Evolutionary conservation across 179 eudicot species (phyloP).

Genomic region (Carnegiea gigantea): DNA sequence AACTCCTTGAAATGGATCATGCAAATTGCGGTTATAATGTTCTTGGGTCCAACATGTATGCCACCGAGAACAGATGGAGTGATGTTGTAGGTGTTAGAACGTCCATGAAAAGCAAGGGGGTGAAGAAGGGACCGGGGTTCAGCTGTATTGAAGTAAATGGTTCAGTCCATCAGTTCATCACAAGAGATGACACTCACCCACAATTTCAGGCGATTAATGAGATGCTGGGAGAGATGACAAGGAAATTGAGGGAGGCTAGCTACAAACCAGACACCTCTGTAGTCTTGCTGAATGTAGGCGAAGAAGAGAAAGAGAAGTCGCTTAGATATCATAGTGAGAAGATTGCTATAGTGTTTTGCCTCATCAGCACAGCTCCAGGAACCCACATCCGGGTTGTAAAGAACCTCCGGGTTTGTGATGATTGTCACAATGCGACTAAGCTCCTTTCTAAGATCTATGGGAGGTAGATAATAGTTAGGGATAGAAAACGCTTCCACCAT

Average conservation of each 20-base stretch:
- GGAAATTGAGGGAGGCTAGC: conserved; percentile 31
- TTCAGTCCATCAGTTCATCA: conserved; percentile 39
- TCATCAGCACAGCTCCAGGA: conserved; percentile 41
- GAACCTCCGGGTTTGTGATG: conserved; percentile 58
- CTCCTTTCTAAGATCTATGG: conserved; percentile 47
- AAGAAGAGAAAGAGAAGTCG: conserved; percentile 44
- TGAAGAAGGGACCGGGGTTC: conserved; percentile 33
- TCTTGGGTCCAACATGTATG: conserved; percentile 33
- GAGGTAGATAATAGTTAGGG: conserved; percentile 47
- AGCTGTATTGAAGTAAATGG: conserved; percentile 33
- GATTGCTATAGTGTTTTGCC: conserved; percentile 52
- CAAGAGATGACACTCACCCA: conserved; percentile 42
- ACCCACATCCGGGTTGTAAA: conserved; percentile 46
- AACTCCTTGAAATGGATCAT: conserved; percentile 24
- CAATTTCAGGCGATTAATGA: conserved; percentile 23
- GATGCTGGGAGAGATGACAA: conserved; percentile 41
- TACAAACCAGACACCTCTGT: conserved; percentile 42
- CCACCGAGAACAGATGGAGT: conserved; percentile 27
- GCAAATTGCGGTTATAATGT: conserved; percentile 28
- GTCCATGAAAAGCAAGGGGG: conserved; percentile 24
- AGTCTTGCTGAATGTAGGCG: conserved; percentile 38
- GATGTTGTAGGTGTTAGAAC: conserved; percentile 25
- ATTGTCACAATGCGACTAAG: conserved; percentile 51
- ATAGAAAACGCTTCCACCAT: conserved; percentile 51
- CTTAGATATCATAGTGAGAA: conserved; percentile 52